These are phyloP conservation scores for Zygoascus meyerae DNA, from an alignment of 1,139 yeast species.

Conservation along the genomic window DNA sequence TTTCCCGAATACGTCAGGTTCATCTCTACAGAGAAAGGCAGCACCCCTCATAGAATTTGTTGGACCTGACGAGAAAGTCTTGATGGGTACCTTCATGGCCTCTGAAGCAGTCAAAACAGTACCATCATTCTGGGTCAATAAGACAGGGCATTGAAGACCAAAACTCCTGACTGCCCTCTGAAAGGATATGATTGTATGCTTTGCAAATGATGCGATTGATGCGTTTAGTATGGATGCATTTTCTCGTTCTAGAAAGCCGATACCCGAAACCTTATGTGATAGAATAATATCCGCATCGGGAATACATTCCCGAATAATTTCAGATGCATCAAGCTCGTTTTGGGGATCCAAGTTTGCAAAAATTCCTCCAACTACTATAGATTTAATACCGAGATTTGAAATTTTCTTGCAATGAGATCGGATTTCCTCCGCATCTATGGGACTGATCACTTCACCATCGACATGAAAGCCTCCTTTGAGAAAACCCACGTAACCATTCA, in stretches of 20 bases:
- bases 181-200: constrained; percentile 35
- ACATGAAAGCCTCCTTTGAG: constrained; percentile 39
- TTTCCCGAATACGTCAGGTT: constrained; percentile 27
- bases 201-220: constrained; percentile 39
- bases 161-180: constrained; percentile 31
- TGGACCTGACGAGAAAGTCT: constrained; percentile 43
- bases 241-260: constrained; percentile 41
- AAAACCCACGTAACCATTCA: constrained; percentile 34
- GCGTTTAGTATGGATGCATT: constrained; percentile 42
- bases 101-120: constrained; percentile 38
- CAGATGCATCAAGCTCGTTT: constrained; percentile 35
- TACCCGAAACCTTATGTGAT: constrained; percentile 38
- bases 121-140: constrained; percentile 42
- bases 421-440: constrained; percentile 34
- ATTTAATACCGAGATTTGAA: constrained; percentile 29
- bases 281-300: constrained; percentile 36
- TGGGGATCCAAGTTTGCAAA: constrained; percentile 35
- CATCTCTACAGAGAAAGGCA: constrained; percentile 36
- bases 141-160: constrained; percentile 36
- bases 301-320: constrained; percentile 28
- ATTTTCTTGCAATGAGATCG: constrained; percentile 31
- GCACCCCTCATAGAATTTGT: constrained; percentile 47
- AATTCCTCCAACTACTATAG: constrained; percentile 37
- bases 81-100: constrained; percentile 37
- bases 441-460: constrained; percentile 35